Base-by-base conservation (phyloP, 2,329 filamentous ascomycete species). In the Epicoccum sorghinum region DNA sequence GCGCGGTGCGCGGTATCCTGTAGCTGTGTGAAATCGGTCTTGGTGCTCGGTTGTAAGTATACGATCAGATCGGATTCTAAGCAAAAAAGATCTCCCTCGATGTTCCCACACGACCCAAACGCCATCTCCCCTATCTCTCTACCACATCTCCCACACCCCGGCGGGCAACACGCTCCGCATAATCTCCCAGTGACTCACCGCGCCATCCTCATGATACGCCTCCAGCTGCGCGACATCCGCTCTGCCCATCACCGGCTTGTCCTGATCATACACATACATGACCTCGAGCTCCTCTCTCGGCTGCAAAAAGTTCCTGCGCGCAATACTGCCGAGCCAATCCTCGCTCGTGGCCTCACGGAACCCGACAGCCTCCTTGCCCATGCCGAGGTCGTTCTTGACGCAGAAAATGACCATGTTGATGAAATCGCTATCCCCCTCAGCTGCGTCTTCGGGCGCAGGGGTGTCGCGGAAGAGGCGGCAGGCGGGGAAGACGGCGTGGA, bases 401-500 rank as follows among this genome's bases (percentile, higher is more conserved):
- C 95, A 99, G 79, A 97, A 97, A 56, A 98, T 86, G 41, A 98
- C 90, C 84, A 98, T 91, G 79, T 99, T 99, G 71, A 92, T 91
- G 73, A 98, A 97, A 69, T 96, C 90, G 1, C 65, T 57, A 7
- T 73, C 66, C 12, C 65, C 68, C 7, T 64, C 56, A 7, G 64
- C 47, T 27, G 59, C 56, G 23, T 78, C 76, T 1, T 84, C 78
- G 3, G 80, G 76, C 0, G 80, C 76, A 4, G 85, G 81, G 24
- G 83, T 81, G 76, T 99, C 95, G 58, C 95, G 88, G 83, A 92
- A 99, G 65, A 96, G 86, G 56, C 92, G 90, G 77, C 95, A 99
- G 4, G 86, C 85, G n/a, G 91, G 89, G 75, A 98, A 99, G 52
- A 95, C 86, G 25, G 84, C 75, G 58, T 82, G 82, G 72, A 98